These are phyloP conservation scores for Dictyostelium firmibasis DNA, from an alignment of 78 protist species.

Conservation along the genomic window DNA sequence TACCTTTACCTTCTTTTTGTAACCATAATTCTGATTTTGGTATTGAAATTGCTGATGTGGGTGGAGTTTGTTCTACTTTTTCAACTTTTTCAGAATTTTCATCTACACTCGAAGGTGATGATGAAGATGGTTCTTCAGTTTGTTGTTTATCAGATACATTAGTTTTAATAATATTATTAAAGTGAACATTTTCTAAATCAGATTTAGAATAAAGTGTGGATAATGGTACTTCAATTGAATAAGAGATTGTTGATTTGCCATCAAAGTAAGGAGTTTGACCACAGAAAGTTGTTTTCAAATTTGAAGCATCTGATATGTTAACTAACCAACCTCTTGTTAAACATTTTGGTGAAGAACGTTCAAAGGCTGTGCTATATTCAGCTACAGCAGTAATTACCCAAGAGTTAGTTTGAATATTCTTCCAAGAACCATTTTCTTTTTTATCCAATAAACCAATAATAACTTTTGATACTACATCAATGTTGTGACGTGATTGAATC, in stretches of 20 bases:
- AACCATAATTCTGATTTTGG: slow-evolving; percentile 71
- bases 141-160: neutral
- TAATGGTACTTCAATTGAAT: slow-evolving; percentile 49
- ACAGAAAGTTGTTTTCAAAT: neutral
- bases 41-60: neutral
- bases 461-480: slow-evolving; percentile 35
- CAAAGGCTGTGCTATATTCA: slow-evolving; percentile 14
- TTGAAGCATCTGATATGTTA: neutral
- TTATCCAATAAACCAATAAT: slow-evolving; percentile 33
- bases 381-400: slow-evolving; percentile 57
- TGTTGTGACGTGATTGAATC: slow-evolving; percentile 4
- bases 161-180: neutral
- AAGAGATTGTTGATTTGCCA: slow-evolving; percentile 66
- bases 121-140: neutral
- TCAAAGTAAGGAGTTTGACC: slow-evolving; percentile 77
- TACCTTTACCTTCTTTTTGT: slow-evolving; percentile 77
- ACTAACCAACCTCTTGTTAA: slow-evolving; percentile 63
- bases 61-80: neutral
- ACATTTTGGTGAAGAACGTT: slow-evolving; percentile 33
- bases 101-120: neutral
- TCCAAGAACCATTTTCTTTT: slow-evolving; percentile 54
- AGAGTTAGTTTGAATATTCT: slow-evolving; percentile 43
- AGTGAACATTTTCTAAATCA: neutral
- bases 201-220: slow-evolving; percentile 29
- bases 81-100: neutral